phyloP scores from a whole-genome alignment of 805 yeast species.

The Saccharomycopsis sp. region DNA sequence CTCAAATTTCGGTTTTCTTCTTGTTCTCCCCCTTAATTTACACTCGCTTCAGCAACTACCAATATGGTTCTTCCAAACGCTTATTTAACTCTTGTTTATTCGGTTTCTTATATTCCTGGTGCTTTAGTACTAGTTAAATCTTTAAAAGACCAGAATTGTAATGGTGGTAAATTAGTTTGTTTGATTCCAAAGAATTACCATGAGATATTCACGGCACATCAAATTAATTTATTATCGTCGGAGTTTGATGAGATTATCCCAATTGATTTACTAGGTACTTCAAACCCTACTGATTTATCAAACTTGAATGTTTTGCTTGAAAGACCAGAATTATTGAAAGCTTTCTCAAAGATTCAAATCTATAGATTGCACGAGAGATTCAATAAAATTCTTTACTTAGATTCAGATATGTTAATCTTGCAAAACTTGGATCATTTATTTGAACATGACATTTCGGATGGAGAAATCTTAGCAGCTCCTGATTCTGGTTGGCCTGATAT shows the following conservation, averaged over 20 bases:
- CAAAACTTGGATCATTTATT: constrained; percentile 9
- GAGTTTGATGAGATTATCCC: constrained; percentile 4
- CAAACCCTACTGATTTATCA: constrained; percentile 1
- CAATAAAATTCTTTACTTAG: constrained; percentile 50
- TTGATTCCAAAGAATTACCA: constrained; percentile 4
- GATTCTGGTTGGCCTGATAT: constrained; percentile 91
- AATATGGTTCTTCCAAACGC: constrained; percentile 25
- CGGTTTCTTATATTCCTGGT: constrained; percentile 48
- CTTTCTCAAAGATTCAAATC: constrained; percentile 42
- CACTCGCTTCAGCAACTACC: background rate
- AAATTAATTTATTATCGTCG: constrained; percentile 1
- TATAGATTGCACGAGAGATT: constrained; percentile 38
- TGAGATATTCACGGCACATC: background rate
- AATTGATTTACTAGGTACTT: constrained; percentile 2
- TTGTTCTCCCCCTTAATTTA: background rate
- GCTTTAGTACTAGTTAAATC: constrained; percentile 42
- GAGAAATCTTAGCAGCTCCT: constrained; percentile 45
- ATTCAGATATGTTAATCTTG: constrained; percentile 45
- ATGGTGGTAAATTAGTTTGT: constrained; percentile 5
- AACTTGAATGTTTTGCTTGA: constrained; percentile 26
- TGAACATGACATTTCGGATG: background rate
- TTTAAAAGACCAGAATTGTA: constrained; percentile 23
- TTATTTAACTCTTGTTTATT: constrained; percentile 40
- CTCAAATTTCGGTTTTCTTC: no score
- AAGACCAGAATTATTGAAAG: constrained; percentile 45